phyloP scores from a whole-genome alignment of 257 asterid genomes.

The Thymus mandschuricus region DNA sequence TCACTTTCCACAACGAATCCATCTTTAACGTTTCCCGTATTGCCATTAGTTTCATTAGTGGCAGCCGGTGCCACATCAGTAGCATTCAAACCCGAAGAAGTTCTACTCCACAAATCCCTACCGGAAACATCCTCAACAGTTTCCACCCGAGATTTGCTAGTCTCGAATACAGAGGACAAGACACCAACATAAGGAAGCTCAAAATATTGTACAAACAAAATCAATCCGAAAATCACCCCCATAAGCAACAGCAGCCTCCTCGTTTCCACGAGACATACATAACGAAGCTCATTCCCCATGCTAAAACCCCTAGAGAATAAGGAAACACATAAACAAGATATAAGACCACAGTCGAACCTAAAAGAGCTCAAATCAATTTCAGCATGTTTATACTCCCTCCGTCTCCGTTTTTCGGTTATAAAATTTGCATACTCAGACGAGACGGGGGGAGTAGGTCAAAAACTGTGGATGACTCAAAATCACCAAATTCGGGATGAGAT shows the following conservation, averaged over 20 bases:
- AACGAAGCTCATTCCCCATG: slow-evolving; percentile 54
- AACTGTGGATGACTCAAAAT: not conserved
- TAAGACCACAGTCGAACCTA: not conserved
- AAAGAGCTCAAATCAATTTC: not conserved
- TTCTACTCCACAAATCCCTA: slow-evolving; percentile 39
- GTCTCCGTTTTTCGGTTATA: too few relatives aligned
- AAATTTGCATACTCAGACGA: too few relatives aligned
- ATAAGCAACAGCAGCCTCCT: slow-evolving; percentile 60
- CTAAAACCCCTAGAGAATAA: slow-evolving; percentile 26
- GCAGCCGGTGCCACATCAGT: slow-evolving; percentile 26
- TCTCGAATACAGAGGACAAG: slow-evolving; percentile 48
- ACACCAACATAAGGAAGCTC: slow-evolving; percentile 63
- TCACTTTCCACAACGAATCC: slow-evolving; percentile 28
- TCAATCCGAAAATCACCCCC: slow-evolving; percentile 54
- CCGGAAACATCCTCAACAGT: slow-evolving; percentile 26
- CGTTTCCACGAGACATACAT: slow-evolving; percentile 49
- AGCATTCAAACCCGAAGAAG: slow-evolving; percentile 23
- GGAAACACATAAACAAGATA: slow-evolving; percentile 7
- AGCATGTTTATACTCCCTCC: not conserved
- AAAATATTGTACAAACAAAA: slow-evolving; percentile 62
- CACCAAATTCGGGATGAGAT: not conserved
- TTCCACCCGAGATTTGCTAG: slow-evolving; percentile 36
- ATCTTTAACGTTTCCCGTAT: slow-evolving; percentile 23
- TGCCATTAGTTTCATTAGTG: slow-evolving; percentile 26
- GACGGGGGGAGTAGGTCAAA: not conserved